These are phyloP conservation scores for Jamesozyma jinghongensis DNA, from an alignment of 805 yeast genomes.

Conservation along the genomic window DNA sequence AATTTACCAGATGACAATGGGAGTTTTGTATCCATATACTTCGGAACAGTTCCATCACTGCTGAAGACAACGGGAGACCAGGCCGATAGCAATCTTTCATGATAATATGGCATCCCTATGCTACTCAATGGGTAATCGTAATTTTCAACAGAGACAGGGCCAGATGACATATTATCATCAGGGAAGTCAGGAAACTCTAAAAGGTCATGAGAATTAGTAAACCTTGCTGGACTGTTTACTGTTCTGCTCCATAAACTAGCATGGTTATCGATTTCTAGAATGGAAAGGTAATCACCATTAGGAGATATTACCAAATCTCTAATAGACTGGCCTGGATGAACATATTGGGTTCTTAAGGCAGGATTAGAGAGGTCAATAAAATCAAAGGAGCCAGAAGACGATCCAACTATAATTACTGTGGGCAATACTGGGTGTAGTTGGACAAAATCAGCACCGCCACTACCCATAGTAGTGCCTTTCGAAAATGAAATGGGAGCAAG, in stretches of 20 bases:
- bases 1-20: slow-evolving; percentile 4
- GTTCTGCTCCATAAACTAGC: slow-evolving; percentile 32
- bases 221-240: slow-evolving; percentile 11
- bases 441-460: slow-evolving; percentile 81
- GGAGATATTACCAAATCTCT: slow-evolving; percentile 30
- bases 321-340: slow-evolving; percentile 31
- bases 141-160: slow-evolving; percentile 34
- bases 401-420: slow-evolving; percentile 63
- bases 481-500: slow-evolving; percentile 79
- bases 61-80: slow-evolving; percentile 64
- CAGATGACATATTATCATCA: slow-evolving; percentile 27
- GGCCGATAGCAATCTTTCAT: slow-evolving; percentile 64
- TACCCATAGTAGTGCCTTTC: slow-evolving; percentile 29
- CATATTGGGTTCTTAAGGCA: slow-evolving; percentile 32
- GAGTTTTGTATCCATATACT: slow-evolving; percentile 36
- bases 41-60: slow-evolving; percentile 53
- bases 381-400: slow-evolving; percentile 74
- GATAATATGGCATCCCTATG: slow-evolving; percentile 83
- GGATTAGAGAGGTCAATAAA: slow-evolving; percentile 79
- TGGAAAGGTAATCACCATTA: slow-evolving; percentile 68
- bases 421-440: slow-evolving; percentile 82
- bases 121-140: slow-evolving; percentile 49
- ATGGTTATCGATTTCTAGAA: slow-evolving; percentile 54
- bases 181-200: slow-evolving; percentile 49
- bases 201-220: slow-evolving; percentile 31